Evolutionary conservation across 768 basidiomycete genomes (phyloP), one percentile per base, ranked within the genome.

Genomic region (Boletus rubroflammeus): DNA sequence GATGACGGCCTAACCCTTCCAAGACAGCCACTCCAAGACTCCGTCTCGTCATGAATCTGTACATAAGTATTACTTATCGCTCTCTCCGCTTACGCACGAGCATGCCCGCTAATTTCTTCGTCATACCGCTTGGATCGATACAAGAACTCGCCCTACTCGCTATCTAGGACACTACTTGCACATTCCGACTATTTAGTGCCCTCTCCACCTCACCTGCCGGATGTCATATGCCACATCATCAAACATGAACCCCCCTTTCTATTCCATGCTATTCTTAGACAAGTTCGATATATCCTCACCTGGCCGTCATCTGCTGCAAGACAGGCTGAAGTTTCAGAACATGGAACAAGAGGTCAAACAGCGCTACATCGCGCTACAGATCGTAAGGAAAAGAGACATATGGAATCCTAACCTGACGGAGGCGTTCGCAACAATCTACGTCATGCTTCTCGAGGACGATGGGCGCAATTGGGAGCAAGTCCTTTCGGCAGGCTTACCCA

Each of bases 401-500:
- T 66, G 75, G 57, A 61, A 74, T 54, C 67, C 73, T 28, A 51
- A 58, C 15, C 63, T 81, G 9, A 71, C 67, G 0, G 75, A 80
- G 53, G 76, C 76, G 11, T 65, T 86, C 29, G 80, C 80, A 71
- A 75, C 75, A 0, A 75, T 80, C 48, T 83, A 80, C 61, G 63
- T 79, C 34, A 83, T 86, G 81, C 68, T 83, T 39, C 75, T 83
- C 31, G 82, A 85, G 56, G 77, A 81, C 26, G 78, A 76, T 50
- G 75, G 73, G 44, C 76, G 73, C 56, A 83, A 83, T 61, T 60
- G 73, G 36, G 71, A 72, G 47, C 81, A 79, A 55, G 70, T 83
- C 14, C 61, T 72, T 45, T 72, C 74, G 62, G 78, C 79, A 6
- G 72, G 71, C 38, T 62, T 81, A 11, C 72, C 74, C 3, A 34